Conservation (phyloP, 257 asterid species). For the Voacanga thouarsii region DNA sequence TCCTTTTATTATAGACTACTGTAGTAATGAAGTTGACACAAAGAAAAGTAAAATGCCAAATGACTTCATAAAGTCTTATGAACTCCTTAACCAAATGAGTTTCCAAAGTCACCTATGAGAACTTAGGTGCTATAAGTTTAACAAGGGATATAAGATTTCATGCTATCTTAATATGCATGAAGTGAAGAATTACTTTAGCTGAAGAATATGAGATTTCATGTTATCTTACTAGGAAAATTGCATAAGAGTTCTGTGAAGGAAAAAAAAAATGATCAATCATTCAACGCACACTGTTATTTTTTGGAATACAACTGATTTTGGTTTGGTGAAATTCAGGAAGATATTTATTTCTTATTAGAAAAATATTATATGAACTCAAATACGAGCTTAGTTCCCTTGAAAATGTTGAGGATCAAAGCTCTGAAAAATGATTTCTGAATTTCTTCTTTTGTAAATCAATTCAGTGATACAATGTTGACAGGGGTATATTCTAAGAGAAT, state of each 20-base stretch:
- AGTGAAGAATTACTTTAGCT: not conserved
- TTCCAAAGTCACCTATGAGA: not conserved
- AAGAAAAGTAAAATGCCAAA: no score
- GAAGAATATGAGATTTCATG: no score
- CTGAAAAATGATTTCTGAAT: not conserved
- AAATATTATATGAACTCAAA: not conserved
- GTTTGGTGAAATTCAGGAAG: not conserved
- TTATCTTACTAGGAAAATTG: not conserved
- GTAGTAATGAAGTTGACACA: not conserved
- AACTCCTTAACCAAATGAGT: no score
- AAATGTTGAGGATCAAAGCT: not conserved
- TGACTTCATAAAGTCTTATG: no score
- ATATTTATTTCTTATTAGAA: no score
- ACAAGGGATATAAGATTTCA: no score
- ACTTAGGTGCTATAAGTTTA: not conserved
- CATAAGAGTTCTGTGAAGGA: not conserved
- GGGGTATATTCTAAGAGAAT: not conserved
- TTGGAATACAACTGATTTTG: not conserved
- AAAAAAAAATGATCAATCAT: no score
- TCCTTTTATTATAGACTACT: not conserved
- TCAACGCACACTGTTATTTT: not conserved
- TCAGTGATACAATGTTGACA: not conserved
- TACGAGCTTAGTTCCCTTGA: not conserved
- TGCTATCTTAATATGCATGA: no score
- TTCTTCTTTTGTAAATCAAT: not conserved